Evolutionary conservation across 306 rosid species (phyloP).

Genomic region (Hippophae tibetana): DNA sequence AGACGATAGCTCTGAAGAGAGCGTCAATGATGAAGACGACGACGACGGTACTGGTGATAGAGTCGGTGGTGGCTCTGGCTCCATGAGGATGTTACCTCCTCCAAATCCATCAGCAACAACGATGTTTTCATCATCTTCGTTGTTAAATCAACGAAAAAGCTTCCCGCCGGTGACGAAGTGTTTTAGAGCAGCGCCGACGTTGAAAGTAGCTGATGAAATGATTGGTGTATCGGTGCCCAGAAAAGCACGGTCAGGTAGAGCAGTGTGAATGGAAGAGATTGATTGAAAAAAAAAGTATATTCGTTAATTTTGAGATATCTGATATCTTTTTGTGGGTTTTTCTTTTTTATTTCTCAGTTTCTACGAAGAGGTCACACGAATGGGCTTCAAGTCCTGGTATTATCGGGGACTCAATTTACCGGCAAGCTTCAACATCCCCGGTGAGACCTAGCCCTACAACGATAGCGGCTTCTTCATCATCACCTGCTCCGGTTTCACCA

Average conservation of each 20-base stretch:
- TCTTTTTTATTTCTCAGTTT: constrained; percentile 33
- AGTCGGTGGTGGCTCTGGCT: constrained; percentile 30
- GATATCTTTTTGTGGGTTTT: not conserved
- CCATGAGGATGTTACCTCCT: constrained; percentile 90
- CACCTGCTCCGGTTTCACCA: constrained; percentile 58
- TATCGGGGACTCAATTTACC: constrained; percentile 48
- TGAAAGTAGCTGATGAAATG: constrained; percentile 95
- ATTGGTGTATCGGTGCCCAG: constrained; percentile 87
- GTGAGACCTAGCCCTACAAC: constrained; percentile 40
- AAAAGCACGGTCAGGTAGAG: constrained; percentile 90
- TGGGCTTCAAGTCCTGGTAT: constrained; percentile 61
- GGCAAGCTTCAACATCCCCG: constrained; percentile 75
- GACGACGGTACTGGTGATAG: constrained; percentile 42
- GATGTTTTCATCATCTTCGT: constrained; percentile 22
- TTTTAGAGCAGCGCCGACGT: constrained; percentile 60
- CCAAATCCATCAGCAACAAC: constrained; percentile 43
- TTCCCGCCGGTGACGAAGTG: constrained; percentile 63
- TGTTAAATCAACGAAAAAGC: constrained; percentile 63
- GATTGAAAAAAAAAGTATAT: not conserved
- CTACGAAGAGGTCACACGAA: constrained; percentile 92
- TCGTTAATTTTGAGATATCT: constrained; percentile 10
- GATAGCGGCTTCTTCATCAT: constrained; percentile 19
- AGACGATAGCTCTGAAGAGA: constrained; percentile 79
- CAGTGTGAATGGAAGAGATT: not conserved
- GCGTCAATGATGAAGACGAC: constrained; percentile 74